A percentile compares a stretch with the other conserved stretches of the same genome.
phyloP scores from a whole-genome alignment of 495 filamentous ascomycete species.

The Aspergillus bertholletiae region DNA sequence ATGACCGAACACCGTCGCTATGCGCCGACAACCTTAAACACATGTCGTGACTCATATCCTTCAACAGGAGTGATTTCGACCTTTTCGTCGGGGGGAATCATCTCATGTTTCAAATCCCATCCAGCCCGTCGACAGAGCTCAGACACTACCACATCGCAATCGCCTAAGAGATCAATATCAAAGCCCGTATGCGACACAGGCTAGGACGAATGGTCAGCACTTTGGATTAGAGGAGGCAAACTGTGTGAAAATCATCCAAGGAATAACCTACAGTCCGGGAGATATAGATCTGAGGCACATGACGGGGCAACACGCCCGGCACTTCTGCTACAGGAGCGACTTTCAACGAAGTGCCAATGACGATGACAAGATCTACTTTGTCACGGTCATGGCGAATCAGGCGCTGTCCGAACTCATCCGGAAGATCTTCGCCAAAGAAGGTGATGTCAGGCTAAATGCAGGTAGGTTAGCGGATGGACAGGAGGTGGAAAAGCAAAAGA shows the following conservation, averaged over 20 bases:
- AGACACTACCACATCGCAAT: conserved; percentile 86
- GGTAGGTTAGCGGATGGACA: conserved; percentile 6
- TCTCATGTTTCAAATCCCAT: conserved; percentile 86
- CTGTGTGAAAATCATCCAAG: neutral
- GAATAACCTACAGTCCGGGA: conserved; percentile 62
- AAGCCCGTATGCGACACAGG: conserved; percentile 88
- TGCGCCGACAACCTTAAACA: conserved; percentile 52
- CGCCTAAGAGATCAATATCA: conserved; percentile 89
- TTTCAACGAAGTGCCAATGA: conserved; percentile 95
- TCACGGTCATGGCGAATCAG: conserved; percentile 75
- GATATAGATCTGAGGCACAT: conserved; percentile 93
- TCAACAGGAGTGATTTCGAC: conserved; percentile 55
- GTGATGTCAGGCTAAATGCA: conserved; percentile 87
- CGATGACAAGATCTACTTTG: conserved; percentile 84
- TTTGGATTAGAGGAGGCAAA: too few species aligned
- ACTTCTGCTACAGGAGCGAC: conserved; percentile 94
- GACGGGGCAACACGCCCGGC: conserved; percentile 68
- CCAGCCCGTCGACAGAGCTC: conserved; percentile 83
- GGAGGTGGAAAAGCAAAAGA: neutral
- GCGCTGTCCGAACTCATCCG: conserved; percentile 77
- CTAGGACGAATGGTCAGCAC: conserved; percentile 26
- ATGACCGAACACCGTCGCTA: conserved; percentile 39
- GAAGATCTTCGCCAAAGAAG: conserved; percentile 78
- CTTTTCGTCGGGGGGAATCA: conserved; percentile 69
- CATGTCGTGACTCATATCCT: conserved; percentile 63